These are phyloP conservation scores for Epichloe glyceriae DNA, from an alignment of 2,329 filamentous ascomycete species.

Conservation along the genomic window DNA sequence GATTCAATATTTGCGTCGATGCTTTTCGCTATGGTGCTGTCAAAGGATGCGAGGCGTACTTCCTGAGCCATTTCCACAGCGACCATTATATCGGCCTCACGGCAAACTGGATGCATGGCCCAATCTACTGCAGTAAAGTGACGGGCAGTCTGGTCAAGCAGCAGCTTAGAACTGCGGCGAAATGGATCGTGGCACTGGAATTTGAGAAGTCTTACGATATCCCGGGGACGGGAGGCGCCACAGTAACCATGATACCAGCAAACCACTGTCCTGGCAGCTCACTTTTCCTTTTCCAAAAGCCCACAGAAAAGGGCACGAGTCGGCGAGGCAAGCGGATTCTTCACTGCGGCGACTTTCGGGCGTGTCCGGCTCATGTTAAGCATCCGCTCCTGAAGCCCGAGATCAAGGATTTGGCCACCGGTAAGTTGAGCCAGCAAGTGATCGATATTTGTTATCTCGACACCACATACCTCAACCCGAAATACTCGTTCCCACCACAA, in stretches of 20 bases:
- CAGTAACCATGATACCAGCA: conserved; percentile 87
- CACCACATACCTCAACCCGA: conserved; percentile 91
- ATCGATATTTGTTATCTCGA: conserved; percentile 96
- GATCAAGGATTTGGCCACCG: conserved; percentile 53
- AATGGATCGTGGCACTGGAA: conserved; percentile 74
- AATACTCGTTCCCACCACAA: conserved; percentile 87
- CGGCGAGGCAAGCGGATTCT: conserved; percentile 63
- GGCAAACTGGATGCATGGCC: conserved; percentile 78
- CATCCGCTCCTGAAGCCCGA: conserved; percentile 75
- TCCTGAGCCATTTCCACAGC: conserved; percentile 94
- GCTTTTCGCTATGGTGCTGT: conserved; percentile 93
- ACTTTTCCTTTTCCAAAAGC: conserved; percentile 83
- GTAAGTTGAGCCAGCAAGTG: conserved; percentile 64
- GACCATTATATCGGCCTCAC: conserved; percentile 93
- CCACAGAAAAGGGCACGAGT: conserved; percentile 44
- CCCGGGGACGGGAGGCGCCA: conserved; percentile 60
- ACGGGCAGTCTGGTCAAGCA: conserved; percentile 81
- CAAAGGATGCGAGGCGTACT: conserved; percentile 85
- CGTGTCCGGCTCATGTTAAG: conserved; percentile 69
- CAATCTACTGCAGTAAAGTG: conserved; percentile 90
- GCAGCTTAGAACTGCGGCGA: conserved; percentile 72
- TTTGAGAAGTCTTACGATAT: conserved; percentile 73
- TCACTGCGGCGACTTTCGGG: conserved; percentile 92
- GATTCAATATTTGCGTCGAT: conserved; percentile 85
- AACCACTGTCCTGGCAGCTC: conserved; percentile 97